Evolutionary conservation across 2,329 filamentous ascomycete species (phyloP).

Genomic region (Arthrobotrys entomopaga): DNA sequence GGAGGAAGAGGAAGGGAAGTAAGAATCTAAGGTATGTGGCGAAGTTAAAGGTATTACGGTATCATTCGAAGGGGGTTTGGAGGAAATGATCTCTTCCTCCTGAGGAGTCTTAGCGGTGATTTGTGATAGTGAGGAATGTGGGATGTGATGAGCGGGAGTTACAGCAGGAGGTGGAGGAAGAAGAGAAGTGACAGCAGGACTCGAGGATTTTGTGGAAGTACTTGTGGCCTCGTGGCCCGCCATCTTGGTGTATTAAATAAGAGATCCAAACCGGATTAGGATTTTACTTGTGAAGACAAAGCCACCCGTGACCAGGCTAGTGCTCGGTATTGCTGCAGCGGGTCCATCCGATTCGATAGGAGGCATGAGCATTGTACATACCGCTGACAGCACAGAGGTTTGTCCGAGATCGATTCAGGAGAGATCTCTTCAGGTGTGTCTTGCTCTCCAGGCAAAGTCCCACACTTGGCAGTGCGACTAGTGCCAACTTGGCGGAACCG

Average conservation of each 20-base stretch:
- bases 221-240: conserved; percentile 34
- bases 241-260: conserved; percentile 38
- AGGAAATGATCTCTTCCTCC: conserved; percentile 16
- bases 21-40: conserved; percentile 2
- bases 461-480: background rate
- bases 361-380: conserved; percentile 31
- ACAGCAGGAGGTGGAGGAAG: conserved; percentile 12
- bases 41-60: conserved; percentile 12
- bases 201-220: conserved; percentile 9
- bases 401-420: conserved; percentile 31
- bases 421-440: conserved; percentile 10
- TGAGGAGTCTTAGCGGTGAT: conserved; percentile 1
- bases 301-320: conserved; percentile 29
- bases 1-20: conserved; percentile 14
- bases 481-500: conserved; percentile 22
- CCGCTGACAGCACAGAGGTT: conserved; percentile 37
- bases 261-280: conserved; percentile 19
- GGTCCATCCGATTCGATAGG: conserved; percentile 37
- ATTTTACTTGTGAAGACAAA: conserved; percentile 14
- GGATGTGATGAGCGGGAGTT: conserved; percentile 14
- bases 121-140: conserved; percentile 39
- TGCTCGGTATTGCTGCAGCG: conserved; percentile 34
- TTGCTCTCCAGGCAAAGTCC: too few relatives aligned
- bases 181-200: background rate
- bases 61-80: conserved; percentile 30